phyloP scores from a whole-genome alignment of 306 rosid species.

The Hippophae gyantsensis region DNA sequence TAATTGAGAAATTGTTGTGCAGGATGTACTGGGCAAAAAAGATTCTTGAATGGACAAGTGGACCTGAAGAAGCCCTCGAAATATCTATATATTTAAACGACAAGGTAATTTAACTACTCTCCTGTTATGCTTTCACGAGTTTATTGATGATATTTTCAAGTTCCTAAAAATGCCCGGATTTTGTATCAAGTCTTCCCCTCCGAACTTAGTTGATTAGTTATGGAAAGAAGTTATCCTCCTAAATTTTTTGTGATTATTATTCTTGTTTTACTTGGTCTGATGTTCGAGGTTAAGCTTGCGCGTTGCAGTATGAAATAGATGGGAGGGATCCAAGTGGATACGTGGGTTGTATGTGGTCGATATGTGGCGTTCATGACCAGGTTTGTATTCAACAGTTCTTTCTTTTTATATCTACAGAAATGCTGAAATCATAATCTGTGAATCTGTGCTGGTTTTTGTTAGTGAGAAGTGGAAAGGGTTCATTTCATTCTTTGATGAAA shows the following conservation, averaged over 20 bases:
- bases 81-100: slow-evolving; percentile 59
- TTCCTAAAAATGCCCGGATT: background rate
- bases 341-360: slow-evolving; percentile 96
- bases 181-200: too few relatives aligned
- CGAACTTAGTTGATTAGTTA: too few relatives aligned
- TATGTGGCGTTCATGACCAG: slow-evolving; percentile 95
- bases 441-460: too few relatives aligned
- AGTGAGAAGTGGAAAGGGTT: too few relatives aligned
- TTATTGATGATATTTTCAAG: background rate
- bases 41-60: slow-evolving; percentile 92
- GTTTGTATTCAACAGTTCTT: slow-evolving; percentile 25
- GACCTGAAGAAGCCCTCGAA: slow-evolving; percentile 96
- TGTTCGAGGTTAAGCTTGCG: slow-evolving; percentile 1
- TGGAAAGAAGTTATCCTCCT: too few relatives aligned
- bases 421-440: too few relatives aligned
- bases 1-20: slow-evolving; percentile 13
- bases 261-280: background rate
- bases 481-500: background rate
- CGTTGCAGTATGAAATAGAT: slow-evolving; percentile 73
- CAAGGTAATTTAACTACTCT: slow-evolving; percentile 38
- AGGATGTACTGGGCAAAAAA: slow-evolving; percentile 98
- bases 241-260: too few relatives aligned
- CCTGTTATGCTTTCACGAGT: background rate
- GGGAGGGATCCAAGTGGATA: slow-evolving; percentile 94
- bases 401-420: background rate